Evolutionary conservation across 139 green algal species (phyloP).

Genomic region (Diplosphaera chodatii): DNA sequence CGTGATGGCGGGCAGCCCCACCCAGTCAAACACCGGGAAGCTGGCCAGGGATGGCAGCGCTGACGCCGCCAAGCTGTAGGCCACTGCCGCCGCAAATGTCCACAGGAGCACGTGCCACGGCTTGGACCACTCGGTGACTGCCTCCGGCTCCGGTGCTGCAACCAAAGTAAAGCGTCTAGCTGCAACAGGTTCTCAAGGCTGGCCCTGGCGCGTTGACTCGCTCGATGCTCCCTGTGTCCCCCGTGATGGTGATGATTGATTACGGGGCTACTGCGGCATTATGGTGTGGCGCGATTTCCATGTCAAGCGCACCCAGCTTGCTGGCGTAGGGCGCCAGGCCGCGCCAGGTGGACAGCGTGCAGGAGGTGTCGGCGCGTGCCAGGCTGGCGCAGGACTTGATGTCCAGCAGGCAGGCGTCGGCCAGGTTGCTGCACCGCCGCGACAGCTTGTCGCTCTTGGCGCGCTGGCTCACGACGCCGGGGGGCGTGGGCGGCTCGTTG

Average conservation of each 20-base stretch:
- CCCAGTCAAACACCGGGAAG: constrained; percentile 36
- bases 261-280: too few relatives aligned
- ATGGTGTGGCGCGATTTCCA: too few relatives aligned
- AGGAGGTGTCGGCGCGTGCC: not conserved
- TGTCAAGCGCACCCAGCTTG: not conserved
- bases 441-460: not conserved
- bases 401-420: not conserved
- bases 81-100: constrained; percentile 6
- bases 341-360: not conserved
- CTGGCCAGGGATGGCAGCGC: constrained; percentile 3
- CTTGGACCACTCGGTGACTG: constrained; percentile 8
- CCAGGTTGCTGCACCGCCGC: not conserved
- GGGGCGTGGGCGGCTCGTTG: too few relatives aligned
- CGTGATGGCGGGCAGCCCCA: constrained; percentile 27
- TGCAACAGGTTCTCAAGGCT: too few relatives aligned
- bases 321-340: not conserved
- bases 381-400: not conserved
- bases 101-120: constrained; percentile 21
- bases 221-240: too few relatives aligned
- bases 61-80: constrained; percentile 13
- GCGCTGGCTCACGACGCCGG: not conserved
- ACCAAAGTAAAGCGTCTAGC: too few relatives aligned
- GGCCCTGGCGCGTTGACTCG: too few relatives aligned
- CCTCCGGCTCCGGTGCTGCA: not conserved
- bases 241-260: too few relatives aligned